Evolutionary conservation across 805 yeast genomes (phyloP), one percentile per base, ranked within the genome.

Genomic region (Cyberlindnera veronae): DNA sequence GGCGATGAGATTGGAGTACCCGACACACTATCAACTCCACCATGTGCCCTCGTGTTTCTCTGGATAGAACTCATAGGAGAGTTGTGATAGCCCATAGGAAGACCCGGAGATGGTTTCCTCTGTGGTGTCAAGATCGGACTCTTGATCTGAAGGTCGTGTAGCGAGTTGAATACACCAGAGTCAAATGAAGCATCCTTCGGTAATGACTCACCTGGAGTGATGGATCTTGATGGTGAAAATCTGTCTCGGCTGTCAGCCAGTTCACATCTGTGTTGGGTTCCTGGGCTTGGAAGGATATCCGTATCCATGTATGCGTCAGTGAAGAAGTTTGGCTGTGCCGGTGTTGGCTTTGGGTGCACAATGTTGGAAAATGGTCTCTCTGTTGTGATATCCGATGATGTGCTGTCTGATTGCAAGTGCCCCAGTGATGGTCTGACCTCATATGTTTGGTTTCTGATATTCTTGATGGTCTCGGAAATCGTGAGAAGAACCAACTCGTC

Each of bases 61-160:
- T 79, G 87, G 16, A 80, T 69, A 0, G 84, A 74, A 12, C 89
- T 74, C 55, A 81, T 62, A 16, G 82, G 83, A 1, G 76, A 71
- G 42, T 68, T 67, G 23, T 45, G 55, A 32, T 30, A 54, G 14
- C 38, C 49, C 24, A 36, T 48, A 16, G 38, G 44, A 9, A 38
- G 30, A 8, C 46, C 53, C 6, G 62, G 62, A 2, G 62, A 56
- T 7, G 50, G 38, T 28, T 43, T 49, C 37, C 62, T 48, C 26
- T 52, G 56, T 5, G 61, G 70, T 53, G 54, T 61, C 51, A 38
- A 63, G 7, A 51, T 32, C 2, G 57, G 61, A 34, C 57, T 54
- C 30, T 55, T 60, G 29, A 60, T 48, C 15, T 50, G 58, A 22
- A 60, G 44, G 9, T 60, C 63, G 5, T 50, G 49, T 30, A 55